Evolutionary conservation across 306 rosid species (phyloP).

Genomic region (Pyrus pyrifolia): DNA sequence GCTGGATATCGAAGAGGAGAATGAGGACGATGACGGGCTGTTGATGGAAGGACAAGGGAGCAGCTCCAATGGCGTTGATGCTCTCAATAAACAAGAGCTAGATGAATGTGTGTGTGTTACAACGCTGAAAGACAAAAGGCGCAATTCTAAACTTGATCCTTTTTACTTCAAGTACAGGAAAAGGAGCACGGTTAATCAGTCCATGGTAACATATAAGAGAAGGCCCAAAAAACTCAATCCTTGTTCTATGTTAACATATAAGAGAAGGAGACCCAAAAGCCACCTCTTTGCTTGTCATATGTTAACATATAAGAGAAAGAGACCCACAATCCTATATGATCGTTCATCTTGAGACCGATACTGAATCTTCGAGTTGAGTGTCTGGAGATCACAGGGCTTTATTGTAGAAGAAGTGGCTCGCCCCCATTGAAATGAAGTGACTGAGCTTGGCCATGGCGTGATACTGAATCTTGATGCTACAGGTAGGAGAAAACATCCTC

Average conservation of each 20-base stretch:
- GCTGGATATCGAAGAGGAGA: conserved; percentile 23
- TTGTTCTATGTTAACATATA: not conserved
- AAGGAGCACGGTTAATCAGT: conserved; percentile 23
- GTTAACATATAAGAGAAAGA: conserved; percentile 1
- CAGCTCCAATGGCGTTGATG: conserved; percentile 33
- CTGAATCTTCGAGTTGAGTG: not conserved
- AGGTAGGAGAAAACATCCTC: not conserved
- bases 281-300: not conserved
- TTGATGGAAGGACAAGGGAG: conserved; percentile 51
- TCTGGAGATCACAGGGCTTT: not conserved
- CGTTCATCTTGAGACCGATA: not conserved
- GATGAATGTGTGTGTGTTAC: not conserved
- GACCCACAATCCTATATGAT: not conserved
- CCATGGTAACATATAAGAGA: conserved; percentile 45
- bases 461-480: not conserved
- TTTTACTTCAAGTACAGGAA: conserved; percentile 28
- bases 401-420: not conserved
- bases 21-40: conserved; percentile 19
- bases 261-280: conserved; percentile 4
- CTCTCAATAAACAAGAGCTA: conserved; percentile 25
- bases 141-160: conserved; percentile 22
- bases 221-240: not conserved
- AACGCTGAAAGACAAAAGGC: conserved; percentile 17
- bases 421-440: not conserved
- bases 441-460: not conserved